A percentile compares a stretch with the other conserved stretches of the same genome.
Conservation (phyloP, 306 rosid species). For the Nissolia schottii region DNA sequence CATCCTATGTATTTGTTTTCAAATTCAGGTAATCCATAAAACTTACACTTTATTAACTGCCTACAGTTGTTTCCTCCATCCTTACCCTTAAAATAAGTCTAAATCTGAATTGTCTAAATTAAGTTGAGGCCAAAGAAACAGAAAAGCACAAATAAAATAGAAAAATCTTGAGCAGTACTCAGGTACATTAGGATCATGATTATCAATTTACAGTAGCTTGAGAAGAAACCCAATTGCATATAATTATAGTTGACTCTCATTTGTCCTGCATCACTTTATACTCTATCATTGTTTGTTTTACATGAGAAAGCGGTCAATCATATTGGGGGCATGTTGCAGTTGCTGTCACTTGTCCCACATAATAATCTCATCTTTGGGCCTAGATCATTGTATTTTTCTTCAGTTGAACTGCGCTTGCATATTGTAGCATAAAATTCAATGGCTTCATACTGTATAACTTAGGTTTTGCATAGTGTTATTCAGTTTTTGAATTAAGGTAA, state of each 20-base stretch:
- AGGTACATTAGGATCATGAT: not conserved
- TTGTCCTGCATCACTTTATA: not conserved
- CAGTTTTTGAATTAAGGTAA: constrained; percentile 11
- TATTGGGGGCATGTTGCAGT: not conserved
- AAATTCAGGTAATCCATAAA: not conserved
- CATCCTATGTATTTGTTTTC: not conserved
- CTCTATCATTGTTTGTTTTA: not conserved
- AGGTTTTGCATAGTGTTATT: constrained; percentile 1
- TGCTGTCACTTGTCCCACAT: not conserved
- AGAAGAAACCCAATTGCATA: not conserved
- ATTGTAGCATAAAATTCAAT: constrained; percentile 4
- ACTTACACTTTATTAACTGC: not conserved
- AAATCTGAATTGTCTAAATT: not conserved
- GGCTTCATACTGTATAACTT: not conserved
- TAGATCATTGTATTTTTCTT: not conserved
- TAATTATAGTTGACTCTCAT: not conserved
- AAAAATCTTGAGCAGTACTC: not conserved
- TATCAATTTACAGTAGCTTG: not conserved
- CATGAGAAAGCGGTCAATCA: not conserved
- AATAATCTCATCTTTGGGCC: not conserved
- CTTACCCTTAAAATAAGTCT: not conserved
- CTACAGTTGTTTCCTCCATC: constrained; percentile 2
- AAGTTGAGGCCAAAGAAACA: not conserved
- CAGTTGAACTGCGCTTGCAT: not conserved
- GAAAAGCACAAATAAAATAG: not conserved